These are phyloP conservation scores for Ceratobasidium sp. DNA, from an alignment of 1,284 basidiomycete genomes.

Conservation along the genomic window DNA sequence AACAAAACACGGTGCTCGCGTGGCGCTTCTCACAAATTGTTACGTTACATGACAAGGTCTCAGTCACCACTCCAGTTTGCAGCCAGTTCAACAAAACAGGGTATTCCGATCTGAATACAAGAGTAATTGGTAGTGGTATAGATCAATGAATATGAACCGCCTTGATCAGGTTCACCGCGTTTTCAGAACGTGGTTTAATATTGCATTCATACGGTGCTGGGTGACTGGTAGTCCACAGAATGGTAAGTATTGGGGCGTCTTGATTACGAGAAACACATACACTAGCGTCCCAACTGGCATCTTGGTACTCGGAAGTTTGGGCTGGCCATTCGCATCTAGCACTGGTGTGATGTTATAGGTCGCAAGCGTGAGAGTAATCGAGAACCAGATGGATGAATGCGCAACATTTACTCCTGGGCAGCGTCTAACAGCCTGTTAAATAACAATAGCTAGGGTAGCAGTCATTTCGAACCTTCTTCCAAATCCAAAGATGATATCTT, in stretches of 20 bases:
- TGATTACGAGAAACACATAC: neutral
- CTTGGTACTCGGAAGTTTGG: neutral
- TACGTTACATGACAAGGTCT: too few relatives aligned
- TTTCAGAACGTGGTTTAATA: conserved; percentile 5
- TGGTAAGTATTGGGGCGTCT: neutral
- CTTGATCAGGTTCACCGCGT: neutral
- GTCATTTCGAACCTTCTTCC: conserved; percentile 33
- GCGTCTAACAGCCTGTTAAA: neutral
- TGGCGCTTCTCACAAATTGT: too few relatives aligned
- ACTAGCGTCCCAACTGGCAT: neutral
- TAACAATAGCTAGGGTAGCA: neutral
- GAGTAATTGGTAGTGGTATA: too few relatives aligned
- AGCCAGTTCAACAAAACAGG: too few relatives aligned
- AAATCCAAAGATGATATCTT: conserved; percentile 17
- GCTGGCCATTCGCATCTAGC: conserved; percentile 12
- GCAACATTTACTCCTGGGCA: conserved; percentile 26
- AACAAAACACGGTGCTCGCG: neutral
- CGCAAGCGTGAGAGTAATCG: conserved; percentile 17
- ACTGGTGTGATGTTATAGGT: conserved; percentile 3
- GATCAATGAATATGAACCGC: too few relatives aligned
- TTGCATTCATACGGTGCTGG: conserved; percentile 2
- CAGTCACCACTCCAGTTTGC: too few relatives aligned
- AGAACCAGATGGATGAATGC: conserved; percentile 23
- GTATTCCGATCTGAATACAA: too few relatives aligned
- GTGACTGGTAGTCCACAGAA: too few relatives aligned